phyloP scores from a whole-genome alignment of 768 basidiomycete species.

The Trametes punicea region DNA sequence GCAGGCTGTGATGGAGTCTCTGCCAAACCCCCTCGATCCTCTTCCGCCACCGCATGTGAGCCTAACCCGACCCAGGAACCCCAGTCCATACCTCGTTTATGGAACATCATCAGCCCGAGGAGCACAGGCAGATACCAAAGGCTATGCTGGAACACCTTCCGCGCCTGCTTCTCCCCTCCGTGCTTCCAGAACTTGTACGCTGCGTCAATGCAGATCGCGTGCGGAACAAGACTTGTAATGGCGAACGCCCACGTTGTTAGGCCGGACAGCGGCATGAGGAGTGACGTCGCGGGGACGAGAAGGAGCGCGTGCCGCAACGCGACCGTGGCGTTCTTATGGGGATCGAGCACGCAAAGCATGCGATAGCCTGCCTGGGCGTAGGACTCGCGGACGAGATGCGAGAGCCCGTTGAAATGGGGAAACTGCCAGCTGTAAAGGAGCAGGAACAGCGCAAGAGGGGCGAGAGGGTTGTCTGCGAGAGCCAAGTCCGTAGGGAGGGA shows the following conservation, averaged over 20 bases:
- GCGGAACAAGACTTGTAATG: constrained; percentile 70
- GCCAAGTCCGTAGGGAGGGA: constrained; percentile 36
- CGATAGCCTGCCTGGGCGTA: constrained; percentile 93
- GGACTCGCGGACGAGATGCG: constrained; percentile 78
- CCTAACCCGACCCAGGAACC: constrained; percentile 49
- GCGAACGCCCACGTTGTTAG: constrained; percentile 92
- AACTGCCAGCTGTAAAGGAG: constrained; percentile 97
- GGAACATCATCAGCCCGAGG: constrained; percentile 90
- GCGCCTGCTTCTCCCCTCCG: constrained; percentile 75
- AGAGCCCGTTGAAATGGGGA: constrained; percentile 95
- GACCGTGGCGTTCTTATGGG: constrained; percentile 79
- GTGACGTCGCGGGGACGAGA: constrained; percentile 71
- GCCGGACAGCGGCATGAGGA: constrained; percentile 85
- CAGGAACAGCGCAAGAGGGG: constrained; percentile 76
- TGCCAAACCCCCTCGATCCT: neutral
- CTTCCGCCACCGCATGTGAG: constrained; percentile 8
- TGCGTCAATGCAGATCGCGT: constrained; percentile 60
- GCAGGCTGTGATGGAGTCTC: neutral
- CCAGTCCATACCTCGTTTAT: constrained; percentile 87
- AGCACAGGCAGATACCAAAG: constrained; percentile 91
- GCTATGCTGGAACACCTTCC: constrained; percentile 72
- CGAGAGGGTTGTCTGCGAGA: constrained; percentile 76
- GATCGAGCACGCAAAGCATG: constrained; percentile 84
- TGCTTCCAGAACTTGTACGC: constrained; percentile 74
- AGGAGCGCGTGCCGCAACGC: constrained; percentile 78